These are phyloP conservation scores for Nicotiana benthamiana DNA, from an alignment of 257 asterid species.

Conservation along the genomic window DNA sequence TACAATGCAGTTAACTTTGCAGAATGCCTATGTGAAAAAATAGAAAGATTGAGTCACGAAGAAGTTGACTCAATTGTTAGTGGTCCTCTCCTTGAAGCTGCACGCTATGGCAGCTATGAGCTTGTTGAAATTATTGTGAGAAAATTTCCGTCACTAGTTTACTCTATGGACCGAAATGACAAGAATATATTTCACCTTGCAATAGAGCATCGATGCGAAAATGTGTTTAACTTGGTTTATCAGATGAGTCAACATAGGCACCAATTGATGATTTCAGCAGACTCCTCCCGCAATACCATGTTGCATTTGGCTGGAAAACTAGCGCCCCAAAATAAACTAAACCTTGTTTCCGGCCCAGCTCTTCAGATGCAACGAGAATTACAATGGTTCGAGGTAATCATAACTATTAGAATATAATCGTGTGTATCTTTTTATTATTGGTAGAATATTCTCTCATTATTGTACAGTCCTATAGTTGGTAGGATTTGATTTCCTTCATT, in stretches of 20 bases:
- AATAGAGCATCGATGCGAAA: background rate
- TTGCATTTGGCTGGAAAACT: conserved; percentile 14
- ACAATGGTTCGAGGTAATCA: conserved; percentile 16
- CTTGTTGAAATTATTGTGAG: background rate
- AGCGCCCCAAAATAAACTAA: background rate
- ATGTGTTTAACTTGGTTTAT: background rate
- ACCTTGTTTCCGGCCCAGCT: conserved; percentile 1
- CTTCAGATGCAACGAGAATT: conserved; percentile 13
- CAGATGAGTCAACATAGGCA: background rate
- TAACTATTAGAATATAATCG: too few species aligned
- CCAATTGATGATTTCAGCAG: background rate
- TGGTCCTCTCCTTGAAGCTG: background rate
- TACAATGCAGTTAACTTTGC: background rate
- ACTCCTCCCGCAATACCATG: background rate
- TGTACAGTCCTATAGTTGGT: too few species aligned
- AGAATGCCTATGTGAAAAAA: background rate
- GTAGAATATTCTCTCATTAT: too few species aligned
- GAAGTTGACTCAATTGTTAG: background rate
- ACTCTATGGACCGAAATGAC: background rate
- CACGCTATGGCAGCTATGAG: background rate
- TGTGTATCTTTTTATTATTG: too few species aligned
- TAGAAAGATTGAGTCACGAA: background rate
- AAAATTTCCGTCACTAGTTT: background rate
- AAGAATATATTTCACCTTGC: background rate
- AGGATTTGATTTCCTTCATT: too few species aligned